Base-by-base conservation (phyloP, 1,284 basidiomycete genomes). In the Mycena sp. region DNA sequence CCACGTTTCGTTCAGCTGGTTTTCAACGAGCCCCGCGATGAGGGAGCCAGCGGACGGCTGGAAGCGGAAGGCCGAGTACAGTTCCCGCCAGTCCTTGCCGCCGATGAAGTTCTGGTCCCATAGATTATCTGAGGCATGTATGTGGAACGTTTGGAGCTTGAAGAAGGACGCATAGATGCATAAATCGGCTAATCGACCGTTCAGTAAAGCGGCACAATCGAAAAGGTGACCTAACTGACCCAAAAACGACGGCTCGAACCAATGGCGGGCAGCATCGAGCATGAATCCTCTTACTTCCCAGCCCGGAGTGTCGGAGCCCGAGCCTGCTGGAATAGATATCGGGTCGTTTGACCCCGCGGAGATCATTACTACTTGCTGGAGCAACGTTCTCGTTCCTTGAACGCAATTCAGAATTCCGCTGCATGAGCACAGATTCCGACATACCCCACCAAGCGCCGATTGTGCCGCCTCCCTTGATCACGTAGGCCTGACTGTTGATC, bases 221-320 rank as follows among this genome's bases (percentile, higher is more conserved):
- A 23, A 40, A 19, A 17, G 40, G 21, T 25, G 14, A 38, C 67
- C 26, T 64, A 38, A 29, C 69, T 59, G 43, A 74, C 78, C 69
- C 25, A 78, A 68, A 49, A 78, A 78, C 32, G 71, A 68, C 0
- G 73, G 63, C 9, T 72, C 60, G 45, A 74, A 79, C 72, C 73
- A 79, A 61, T 79, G 77, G 1, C 77, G 71, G n/a, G 76, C 77
- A 17, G 68, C 72, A 59, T 79, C 77, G 0, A 80, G 71, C 79
- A 80, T 77, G 60, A 80, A 78, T 0, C 78, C 79, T 50, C 78
- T 72, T 7, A 78, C 65, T 49, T 74, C 74, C 79, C 78, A 80
- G 3, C 77, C 78, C 1, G 78, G 78, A 14, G 70, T 60, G 60
- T 80, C 79, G 2, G 65, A 71, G 4, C 77, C 77, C 4, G 64